Conservation (phyloP, 2,329 filamentous ascomycete species). For the Graphium sp. region DNA sequence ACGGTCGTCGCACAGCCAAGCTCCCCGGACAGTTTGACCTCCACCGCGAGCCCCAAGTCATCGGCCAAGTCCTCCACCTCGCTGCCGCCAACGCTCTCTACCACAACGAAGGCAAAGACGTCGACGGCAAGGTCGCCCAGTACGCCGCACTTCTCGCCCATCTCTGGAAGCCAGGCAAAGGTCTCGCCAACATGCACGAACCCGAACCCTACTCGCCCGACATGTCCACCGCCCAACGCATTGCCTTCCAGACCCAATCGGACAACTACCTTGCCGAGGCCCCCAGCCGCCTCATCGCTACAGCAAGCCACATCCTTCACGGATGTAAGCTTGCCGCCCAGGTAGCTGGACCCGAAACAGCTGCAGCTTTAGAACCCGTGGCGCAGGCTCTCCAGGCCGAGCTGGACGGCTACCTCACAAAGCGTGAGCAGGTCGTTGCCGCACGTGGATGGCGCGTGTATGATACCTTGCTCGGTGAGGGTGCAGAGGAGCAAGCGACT, state of each 20-base stretch:
- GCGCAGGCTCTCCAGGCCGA: conserved; percentile 18
- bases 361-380: conserved; percentile 19
- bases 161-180: conserved; percentile 21
- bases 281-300: conserved; percentile 13
- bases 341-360: conserved; percentile 19
- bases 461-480: conserved; percentile 4
- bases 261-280: conserved; percentile 18
- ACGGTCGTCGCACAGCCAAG: conserved; percentile 10
- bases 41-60: conserved; percentile 22
- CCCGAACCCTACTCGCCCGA: conserved; percentile 10
- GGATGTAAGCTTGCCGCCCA: conserved; percentile 27
- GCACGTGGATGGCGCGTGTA: conserved; percentile 5
- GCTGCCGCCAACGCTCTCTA: conserved; percentile 20
- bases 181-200: conserved; percentile 18
- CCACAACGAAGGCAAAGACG: conserved; percentile 13
- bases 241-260: conserved; percentile 7
- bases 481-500: neutral
- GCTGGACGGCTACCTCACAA: conserved; percentile 14
- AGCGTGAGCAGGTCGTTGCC: conserved; percentile 5
- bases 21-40: conserved; percentile 9
- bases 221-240: conserved; percentile 9
- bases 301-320: conserved; percentile 19
- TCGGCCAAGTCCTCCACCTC: conserved; percentile 23
- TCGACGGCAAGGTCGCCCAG: conserved; percentile 16
- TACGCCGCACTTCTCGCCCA: conserved; percentile 18